Evolutionary conservation across 2,329 filamentous ascomycete genomes (phyloP), one percentile per base, ranked within the genome.

Genomic region (Nothopassalora personata): DNA sequence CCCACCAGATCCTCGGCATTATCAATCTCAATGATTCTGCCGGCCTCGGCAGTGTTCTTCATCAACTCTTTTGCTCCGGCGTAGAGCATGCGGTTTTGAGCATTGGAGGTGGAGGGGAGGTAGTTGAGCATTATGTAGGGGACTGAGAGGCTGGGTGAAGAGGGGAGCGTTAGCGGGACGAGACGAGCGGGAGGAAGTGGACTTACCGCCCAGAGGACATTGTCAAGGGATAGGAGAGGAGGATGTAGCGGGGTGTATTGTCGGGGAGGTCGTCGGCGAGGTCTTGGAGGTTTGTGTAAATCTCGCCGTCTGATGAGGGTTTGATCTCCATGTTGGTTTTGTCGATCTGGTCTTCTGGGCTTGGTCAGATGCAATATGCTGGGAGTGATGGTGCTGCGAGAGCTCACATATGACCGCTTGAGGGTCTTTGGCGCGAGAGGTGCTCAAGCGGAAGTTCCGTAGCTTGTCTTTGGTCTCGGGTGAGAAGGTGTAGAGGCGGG

Each of bases 71-170:
- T 96, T 47, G 94, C 94, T 43, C 92, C 89, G 31, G 94, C 94
- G 74, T 97, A 99, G 72, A 94, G 79, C 94, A 97, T 97, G 67
- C 90, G 86, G 71, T 89, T 80, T 71, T 92, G 89, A 66, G 83
- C 85, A 73, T 96, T 97, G 77, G 90, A 94, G 52, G 93, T 97
- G 54, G 87, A 88, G 7, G 94, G 94, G 23, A 97, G 85, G 77
- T 96, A 97, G 80, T 96, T 97, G 23, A 99, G 78, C 73, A 97
- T 84, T 50, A 97, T 91, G 73, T 99, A 99, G 9, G 94, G 94
- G 3, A 96, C 91, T 5, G 90, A 89, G 47, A 91, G 75, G 30
- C 31, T 34, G 11, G 31, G 11, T 1, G 23, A 23, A 3, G 23
- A 23, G 23, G 23, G 23, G 3, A 23, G 23, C 2, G 23, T 23